These are phyloP conservation scores for Geotrichum macrosporum DNA, from an alignment of 1,139 yeast genomes.

Conservation along the genomic window DNA sequence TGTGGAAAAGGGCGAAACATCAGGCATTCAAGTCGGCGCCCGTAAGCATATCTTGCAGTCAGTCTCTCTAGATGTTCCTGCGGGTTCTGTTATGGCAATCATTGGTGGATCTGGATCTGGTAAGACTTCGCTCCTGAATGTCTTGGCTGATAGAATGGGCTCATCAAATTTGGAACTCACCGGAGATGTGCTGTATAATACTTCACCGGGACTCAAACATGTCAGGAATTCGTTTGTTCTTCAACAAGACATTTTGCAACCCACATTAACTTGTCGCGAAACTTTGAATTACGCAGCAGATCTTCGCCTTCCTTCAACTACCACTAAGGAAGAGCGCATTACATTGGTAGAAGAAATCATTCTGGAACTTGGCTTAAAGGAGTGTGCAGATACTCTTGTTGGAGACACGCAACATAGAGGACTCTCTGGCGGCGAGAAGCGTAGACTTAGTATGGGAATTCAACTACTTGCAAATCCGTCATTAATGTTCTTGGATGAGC, in stretches of 20 bases:
- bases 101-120: constrained; percentile 88
- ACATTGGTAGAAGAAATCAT: constrained; percentile 56
- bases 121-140: constrained; percentile 73
- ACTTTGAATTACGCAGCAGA: constrained; percentile 69
- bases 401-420: constrained; percentile 50
- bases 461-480: constrained; percentile 76
- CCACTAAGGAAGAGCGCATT: constrained; percentile 43
- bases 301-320: constrained; percentile 49
- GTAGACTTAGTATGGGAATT: constrained; percentile 72
- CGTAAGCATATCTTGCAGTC: constrained; percentile 30
- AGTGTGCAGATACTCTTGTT: constrained; percentile 55
- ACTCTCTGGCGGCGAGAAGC: constrained; percentile 80
- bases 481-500: constrained; percentile 75
- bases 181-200: constrained; percentile 41
- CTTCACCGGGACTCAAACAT: constrained; percentile 34
- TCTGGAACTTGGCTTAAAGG: constrained; percentile 56
- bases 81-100: constrained; percentile 59
- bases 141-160: constrained; percentile 60
- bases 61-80: constrained; percentile 53
- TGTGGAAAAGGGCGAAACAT: neutral
- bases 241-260: constrained; percentile 70
- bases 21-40: neutral
- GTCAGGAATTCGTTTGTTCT: constrained; percentile 64
- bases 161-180: constrained; percentile 31
- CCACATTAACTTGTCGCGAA: constrained; percentile 68